A percentile compares a stretch with the other conserved stretches of the same genome.
These are phyloP conservation scores for Pistacia vera DNA, from an alignment of 345 rosid species.

Conservation along the genomic window DNA sequence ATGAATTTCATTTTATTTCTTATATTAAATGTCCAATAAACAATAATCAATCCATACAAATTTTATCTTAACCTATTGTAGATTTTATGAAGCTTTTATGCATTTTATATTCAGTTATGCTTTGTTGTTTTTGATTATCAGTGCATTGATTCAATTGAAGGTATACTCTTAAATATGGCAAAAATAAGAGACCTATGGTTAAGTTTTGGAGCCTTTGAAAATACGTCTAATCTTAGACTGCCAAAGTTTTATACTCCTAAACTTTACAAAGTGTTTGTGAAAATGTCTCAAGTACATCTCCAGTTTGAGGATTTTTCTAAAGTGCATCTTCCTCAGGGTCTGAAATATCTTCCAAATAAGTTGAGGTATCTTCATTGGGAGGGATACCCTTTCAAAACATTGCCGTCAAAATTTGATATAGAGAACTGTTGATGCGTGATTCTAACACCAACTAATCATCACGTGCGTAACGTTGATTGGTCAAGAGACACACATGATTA, in stretches of 20 bases:
- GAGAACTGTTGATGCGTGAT: background rate
- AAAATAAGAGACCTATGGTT: constrained; percentile 3
- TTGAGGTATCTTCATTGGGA: constrained; percentile 1
- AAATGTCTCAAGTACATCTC: background rate
- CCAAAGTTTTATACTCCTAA: constrained; percentile 3
- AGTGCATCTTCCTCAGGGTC: background rate
- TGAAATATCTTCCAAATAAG: background rate
- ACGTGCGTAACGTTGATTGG: no score
- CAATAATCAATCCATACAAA: background rate
- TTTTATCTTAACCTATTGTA: background rate
- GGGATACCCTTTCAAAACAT: background rate
- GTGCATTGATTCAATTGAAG: constrained; percentile 4
- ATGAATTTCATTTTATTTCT: background rate
- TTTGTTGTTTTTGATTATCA: background rate
- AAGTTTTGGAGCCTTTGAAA: constrained; percentile 2
- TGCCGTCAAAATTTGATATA: background rate
- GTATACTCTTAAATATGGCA: constrained; percentile 15
- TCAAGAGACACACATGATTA: no score
- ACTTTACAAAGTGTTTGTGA: background rate
- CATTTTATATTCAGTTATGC: background rate
- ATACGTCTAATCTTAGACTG: constrained; percentile 13
- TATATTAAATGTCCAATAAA: background rate
- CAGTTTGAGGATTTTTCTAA: background rate
- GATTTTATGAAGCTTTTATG: background rate
- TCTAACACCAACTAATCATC: no score